Evolutionary conservation across 1,139 yeast genomes (phyloP).

Genomic region (Geotrichum australiense): DNA sequence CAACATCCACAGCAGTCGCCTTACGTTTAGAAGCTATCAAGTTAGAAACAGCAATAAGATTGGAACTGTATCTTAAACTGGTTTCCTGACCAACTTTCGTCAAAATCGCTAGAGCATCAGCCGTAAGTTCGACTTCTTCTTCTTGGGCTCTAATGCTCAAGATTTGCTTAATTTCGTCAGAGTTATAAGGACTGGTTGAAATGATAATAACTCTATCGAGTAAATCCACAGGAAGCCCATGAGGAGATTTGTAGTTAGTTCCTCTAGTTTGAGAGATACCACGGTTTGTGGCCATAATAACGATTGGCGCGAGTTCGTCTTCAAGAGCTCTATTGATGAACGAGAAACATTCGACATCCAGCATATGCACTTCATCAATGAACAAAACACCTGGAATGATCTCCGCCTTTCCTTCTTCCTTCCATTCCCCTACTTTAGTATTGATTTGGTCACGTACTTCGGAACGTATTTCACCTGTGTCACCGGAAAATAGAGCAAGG

Average conservation of each 20-base stretch:
- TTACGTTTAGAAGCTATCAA: slow-evolving; percentile 81
- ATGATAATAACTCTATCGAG: slow-evolving; percentile 92
- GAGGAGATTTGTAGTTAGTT: slow-evolving; percentile 89
- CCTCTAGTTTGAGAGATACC: slow-evolving; percentile 92
- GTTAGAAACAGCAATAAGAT: slow-evolving; percentile 81
- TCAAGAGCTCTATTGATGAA: slow-evolving; percentile 94
- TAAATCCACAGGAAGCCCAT: slow-evolving; percentile 91
- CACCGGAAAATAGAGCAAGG: slow-evolving; percentile 91
- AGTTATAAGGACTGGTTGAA: slow-evolving; percentile 69
- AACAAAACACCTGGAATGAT: slow-evolving; percentile 97
- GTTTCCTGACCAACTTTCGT: slow-evolving; percentile 93
- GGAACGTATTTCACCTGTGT: slow-evolving; percentile 92
- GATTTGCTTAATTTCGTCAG: slow-evolving; percentile 80
- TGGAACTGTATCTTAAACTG: slow-evolving; percentile 86
- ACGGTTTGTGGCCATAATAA: slow-evolving; percentile 96
- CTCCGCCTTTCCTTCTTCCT: slow-evolving; percentile 98
- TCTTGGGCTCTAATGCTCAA: slow-evolving; percentile 89
- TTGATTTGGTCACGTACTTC: slow-evolving; percentile 97
- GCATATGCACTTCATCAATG: slow-evolving; percentile 98
- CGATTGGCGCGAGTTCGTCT: slow-evolving; percentile 95
- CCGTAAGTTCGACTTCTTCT: slow-evolving; percentile 82
- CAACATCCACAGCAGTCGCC: slow-evolving; percentile 60
- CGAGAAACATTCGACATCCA: slow-evolving; percentile 94
- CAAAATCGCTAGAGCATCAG: slow-evolving; percentile 80
- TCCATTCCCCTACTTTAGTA: slow-evolving; percentile 97